A percentile compares a stretch with the other conserved stretches of the same genome.
phyloP scores from a whole-genome alignment of 345 rosid species.

The Viola odorata region DNA sequence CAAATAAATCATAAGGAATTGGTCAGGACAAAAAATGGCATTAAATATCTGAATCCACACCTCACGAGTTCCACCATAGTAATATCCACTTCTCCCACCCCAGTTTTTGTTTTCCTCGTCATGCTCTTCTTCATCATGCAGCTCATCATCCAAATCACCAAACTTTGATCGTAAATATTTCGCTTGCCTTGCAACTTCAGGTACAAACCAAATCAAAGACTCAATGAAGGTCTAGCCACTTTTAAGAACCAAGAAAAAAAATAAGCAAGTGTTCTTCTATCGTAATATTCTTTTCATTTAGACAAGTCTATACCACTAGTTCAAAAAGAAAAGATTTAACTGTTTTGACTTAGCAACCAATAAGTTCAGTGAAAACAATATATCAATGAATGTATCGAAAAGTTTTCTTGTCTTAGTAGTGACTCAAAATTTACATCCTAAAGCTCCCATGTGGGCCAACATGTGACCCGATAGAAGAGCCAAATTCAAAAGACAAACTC shows the following conservation, averaged over 20 bases:
- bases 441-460: neutral
- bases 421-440: no score
- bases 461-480: neutral
- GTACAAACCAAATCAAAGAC: neutral
- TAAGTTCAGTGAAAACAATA: neutral
- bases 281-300: neutral
- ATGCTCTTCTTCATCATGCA: constrained; percentile 51
- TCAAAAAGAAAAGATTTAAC: neutral
- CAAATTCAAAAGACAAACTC: neutral
- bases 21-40: neutral
- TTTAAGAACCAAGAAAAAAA: neutral
- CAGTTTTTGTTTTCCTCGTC: constrained; percentile 46
- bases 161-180: constrained; percentile 47
- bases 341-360: neutral
- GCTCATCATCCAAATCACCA: constrained; percentile 72
- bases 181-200: constrained; percentile 60
- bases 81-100: constrained; percentile 42
- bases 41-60: constrained; percentile 40
- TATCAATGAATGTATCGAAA: no score
- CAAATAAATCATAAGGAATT: neutral
- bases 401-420: no score
- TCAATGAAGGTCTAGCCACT: neutral
- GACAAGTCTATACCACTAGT: neutral
- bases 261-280: neutral
- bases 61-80: constrained; percentile 52